Evolutionary conservation across 2,329 filamentous ascomycete species (phyloP).

Genomic region (Ophiocordyceps camponoti-rufipedis): DNA sequence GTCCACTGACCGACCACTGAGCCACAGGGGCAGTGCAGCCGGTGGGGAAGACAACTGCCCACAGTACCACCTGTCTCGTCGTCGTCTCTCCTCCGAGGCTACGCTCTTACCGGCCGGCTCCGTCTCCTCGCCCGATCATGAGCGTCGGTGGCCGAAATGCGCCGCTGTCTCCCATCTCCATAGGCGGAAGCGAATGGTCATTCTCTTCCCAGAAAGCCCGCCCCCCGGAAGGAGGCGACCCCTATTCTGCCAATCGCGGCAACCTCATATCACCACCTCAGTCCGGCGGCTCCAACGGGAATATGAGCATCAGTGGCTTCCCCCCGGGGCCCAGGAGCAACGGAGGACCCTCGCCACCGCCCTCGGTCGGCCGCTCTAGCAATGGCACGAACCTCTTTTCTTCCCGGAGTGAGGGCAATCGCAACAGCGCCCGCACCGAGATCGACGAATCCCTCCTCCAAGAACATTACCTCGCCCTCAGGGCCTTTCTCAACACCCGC

Average conservation of each 20-base stretch:
- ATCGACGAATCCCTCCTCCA: constrained; percentile 43
- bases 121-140: constrained; percentile 29
- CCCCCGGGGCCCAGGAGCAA: constrained; percentile 35
- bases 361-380: constrained; percentile 73
- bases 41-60: constrained; percentile 4
- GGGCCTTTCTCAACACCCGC: constrained; percentile 56
- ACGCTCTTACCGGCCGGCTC: constrained; percentile 1
- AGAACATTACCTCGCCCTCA: constrained; percentile 69
- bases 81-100: not conserved
- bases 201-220: constrained; percentile 42
- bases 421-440: constrained; percentile 38
- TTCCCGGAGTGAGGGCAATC: constrained; percentile 47
- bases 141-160: constrained; percentile 46
- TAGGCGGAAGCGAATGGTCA: constrained; percentile 73
- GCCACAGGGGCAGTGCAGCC: constrained; percentile 5
- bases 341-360: constrained; percentile 64
- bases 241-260: constrained; percentile 34
- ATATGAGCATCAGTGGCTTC: constrained; percentile 42
- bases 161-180: constrained; percentile 65
- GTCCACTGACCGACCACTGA: not conserved
- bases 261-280: constrained; percentile 52
- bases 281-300: constrained; percentile 41
- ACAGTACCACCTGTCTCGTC: not conserved
- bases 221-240: constrained; percentile 27
- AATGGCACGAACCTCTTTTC: constrained; percentile 56